phyloP scores from a whole-genome alignment of 768 basidiomycete genomes.

The Mycena polygramma region DNA sequence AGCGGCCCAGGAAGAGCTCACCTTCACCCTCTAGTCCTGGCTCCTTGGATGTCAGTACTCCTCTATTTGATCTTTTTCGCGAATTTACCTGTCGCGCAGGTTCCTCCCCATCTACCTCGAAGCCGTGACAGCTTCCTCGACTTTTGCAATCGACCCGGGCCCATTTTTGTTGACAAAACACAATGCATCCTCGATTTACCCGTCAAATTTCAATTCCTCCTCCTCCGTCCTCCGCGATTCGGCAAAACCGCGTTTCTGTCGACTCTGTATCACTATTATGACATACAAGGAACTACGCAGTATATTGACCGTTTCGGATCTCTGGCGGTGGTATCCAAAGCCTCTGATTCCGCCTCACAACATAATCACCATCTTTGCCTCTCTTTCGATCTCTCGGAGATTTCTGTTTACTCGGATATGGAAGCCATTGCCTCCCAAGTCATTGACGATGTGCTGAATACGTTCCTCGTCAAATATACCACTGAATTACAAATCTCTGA shows the following conservation, averaged over 20 bases:
- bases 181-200: neutral
- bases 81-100: too few relatives aligned
- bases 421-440: neutral
- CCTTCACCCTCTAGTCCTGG: too few relatives aligned
- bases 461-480: constrained; percentile 23
- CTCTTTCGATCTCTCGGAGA: neutral
- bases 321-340: neutral
- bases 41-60: too few relatives aligned
- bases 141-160: neutral
- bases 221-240: constrained; percentile 21
- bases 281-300: neutral
- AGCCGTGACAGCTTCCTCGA: neutral
- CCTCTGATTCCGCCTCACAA: neutral
- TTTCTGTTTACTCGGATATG: neutral
- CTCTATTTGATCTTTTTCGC: too few relatives aligned
- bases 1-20: too few relatives aligned
- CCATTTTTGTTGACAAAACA: neutral
- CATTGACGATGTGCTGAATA: neutral
- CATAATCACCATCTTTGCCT: neutral
- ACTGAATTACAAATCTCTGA: constrained; percentile 11
- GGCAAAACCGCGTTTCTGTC: constrained; percentile 17
- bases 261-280: constrained; percentile 2
- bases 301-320: neutral
- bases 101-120: too few relatives aligned
- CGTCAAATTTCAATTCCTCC: neutral